Conservation (phyloP, 1,284 basidiomycete species). For the Ceratobasidium theobromae region DNA sequence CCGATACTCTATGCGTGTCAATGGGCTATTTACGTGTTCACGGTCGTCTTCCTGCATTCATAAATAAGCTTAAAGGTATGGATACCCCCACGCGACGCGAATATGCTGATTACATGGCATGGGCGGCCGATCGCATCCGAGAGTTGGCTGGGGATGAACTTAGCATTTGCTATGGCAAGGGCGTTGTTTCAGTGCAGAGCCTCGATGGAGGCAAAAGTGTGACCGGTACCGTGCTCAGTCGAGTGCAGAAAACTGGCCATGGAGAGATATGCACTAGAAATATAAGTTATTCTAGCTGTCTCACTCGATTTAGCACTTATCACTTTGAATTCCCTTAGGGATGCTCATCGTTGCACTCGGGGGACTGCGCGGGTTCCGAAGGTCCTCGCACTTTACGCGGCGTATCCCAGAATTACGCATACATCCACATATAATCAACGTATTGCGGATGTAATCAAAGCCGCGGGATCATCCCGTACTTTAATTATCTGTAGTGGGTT, state of each 20-base stretch:
- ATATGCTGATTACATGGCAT: constrained; percentile 59
- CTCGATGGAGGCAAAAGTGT: constrained; percentile 42
- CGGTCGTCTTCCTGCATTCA: constrained; percentile 51
- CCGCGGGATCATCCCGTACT: constrained; percentile 13
- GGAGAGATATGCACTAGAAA: neutral
- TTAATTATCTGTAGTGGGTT: neutral
- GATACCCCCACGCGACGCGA: constrained; percentile 49
- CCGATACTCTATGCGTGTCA: constrained; percentile 59
- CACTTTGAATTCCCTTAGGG: neutral
- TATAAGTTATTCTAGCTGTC: neutral
- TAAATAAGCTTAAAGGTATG: constrained; percentile 45
- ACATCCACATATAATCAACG: constrained; percentile 49
- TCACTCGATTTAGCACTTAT: neutral
- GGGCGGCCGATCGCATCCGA: constrained; percentile 54
- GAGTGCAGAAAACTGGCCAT: constrained; percentile 31
- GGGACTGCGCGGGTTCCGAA: constrained; percentile 52
- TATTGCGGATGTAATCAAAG: constrained; percentile 3
- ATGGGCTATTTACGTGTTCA: constrained; percentile 55
- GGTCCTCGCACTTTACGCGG: constrained; percentile 44
- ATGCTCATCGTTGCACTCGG: constrained; percentile 54
- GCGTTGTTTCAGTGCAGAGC: constrained; percentile 46
- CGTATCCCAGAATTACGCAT: constrained; percentile 46
- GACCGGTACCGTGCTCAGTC: constrained; percentile 35
- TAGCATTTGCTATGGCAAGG: constrained; percentile 51
- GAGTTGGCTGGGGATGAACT: constrained; percentile 46